Evolutionary conservation across 331 rosid species (phyloP).

Genomic region (Arachis monticola): DNA sequence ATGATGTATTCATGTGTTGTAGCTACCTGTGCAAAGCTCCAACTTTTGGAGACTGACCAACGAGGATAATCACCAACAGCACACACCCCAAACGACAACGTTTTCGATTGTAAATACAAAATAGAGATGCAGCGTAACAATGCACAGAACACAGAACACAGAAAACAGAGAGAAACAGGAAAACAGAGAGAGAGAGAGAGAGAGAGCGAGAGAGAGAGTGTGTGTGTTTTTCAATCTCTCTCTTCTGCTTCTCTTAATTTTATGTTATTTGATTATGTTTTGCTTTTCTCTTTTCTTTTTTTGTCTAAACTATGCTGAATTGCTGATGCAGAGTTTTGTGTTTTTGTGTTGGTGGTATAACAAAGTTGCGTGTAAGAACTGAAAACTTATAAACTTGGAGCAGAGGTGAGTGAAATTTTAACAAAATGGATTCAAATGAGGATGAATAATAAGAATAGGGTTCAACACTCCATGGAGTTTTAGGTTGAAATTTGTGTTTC

Average conservation of each 20-base stretch:
- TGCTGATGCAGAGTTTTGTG: neutral
- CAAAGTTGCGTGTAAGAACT: constrained; percentile 32
- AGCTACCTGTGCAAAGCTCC: constrained; percentile 41
- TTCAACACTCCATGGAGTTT: neutral
- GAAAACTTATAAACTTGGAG: constrained; percentile 8
- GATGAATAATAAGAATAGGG: too few relatives aligned
- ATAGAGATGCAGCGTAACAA: constrained; percentile 7
- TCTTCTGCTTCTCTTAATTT: constrained; percentile 32
- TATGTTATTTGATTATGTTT: neutral
- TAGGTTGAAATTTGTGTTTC: neutral
- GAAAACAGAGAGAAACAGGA: neutral
- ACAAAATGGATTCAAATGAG: neutral
- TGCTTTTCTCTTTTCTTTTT: too few relatives aligned
- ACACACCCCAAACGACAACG: constrained; percentile 21
- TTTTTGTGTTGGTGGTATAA: neutral
- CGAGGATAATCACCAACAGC: neutral
- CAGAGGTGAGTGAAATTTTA: neutral
- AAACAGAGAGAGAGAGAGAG: neutral
- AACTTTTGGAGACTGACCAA: constrained; percentile 20
- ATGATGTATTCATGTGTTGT: neutral
- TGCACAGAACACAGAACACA: neutral
- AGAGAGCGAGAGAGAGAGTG: constrained; percentile 40
- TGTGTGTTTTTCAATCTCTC: constrained; percentile 4
- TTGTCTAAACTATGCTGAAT: constrained; percentile 7
- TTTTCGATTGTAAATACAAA: constrained; percentile 34